Evolutionary conservation across 108 stramenopile genomes (phyloP).

Genomic region (Skeletonema grethae): DNA sequence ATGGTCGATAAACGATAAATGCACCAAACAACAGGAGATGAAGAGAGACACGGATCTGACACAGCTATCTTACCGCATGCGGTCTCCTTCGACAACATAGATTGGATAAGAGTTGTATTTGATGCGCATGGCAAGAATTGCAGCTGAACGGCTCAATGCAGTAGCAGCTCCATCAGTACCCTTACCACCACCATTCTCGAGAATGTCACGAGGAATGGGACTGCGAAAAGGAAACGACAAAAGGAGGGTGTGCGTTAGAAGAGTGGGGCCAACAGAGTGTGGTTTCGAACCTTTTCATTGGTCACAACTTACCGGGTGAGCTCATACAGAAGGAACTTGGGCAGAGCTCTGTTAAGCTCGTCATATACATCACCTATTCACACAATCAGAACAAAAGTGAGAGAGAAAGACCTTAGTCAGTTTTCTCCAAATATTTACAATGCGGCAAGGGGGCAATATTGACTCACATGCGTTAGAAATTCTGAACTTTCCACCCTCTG

Average conservation of each 20-base stretch:
- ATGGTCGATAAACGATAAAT: no score
- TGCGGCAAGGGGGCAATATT: no score
- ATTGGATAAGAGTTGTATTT: conserved; percentile 24
- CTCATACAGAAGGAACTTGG: conserved; percentile 28
- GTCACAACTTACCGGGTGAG: conserved; percentile 4
- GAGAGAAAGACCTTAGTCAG: no score
- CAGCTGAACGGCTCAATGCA: conserved; percentile 6
- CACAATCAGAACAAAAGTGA: no score
- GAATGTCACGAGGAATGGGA: conserved; percentile 16
- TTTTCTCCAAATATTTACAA: no score
- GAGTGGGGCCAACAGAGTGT: no score
- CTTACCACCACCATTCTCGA: conserved; percentile 25
- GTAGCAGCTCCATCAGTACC: neutral
- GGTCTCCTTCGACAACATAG: conserved; percentile 4
- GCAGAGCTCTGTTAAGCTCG: conserved; percentile 1
- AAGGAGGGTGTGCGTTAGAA: no score
- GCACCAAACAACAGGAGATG: no score
- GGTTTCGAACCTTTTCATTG: no score
- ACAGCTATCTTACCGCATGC: neutral
- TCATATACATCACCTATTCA: conserved; percentile 14
- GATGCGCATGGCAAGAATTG: conserved; percentile 13
- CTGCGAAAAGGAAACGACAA: no score
- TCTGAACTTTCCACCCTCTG: conserved; percentile 11
- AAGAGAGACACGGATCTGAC: no score
- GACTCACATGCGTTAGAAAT: conserved; percentile 19